Evolutionary conservation across 768 basidiomycete genomes (phyloP).

Genomic region (Lentinula guzmanii): DNA sequence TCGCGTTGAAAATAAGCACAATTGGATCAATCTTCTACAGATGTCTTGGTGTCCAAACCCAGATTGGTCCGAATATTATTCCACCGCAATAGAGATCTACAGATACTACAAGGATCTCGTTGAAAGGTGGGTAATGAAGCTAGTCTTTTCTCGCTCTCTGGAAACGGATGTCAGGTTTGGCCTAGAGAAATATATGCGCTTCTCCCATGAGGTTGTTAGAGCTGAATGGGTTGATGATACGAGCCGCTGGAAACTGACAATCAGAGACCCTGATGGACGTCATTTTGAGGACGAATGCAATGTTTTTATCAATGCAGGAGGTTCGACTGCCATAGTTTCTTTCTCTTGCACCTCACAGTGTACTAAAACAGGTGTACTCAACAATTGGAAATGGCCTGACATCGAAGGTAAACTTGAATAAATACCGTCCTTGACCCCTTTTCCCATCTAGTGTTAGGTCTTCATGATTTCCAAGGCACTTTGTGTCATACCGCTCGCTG

Average conservation of each 20-base stretch:
- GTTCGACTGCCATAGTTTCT: not conserved
- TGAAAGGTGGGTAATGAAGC: constrained; percentile 24
- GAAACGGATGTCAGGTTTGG: constrained; percentile 14
- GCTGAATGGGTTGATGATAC: constrained; percentile 32
- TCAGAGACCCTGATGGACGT: constrained; percentile 21
- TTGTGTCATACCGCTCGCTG: constrained; percentile 45
- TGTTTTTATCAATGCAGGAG: constrained; percentile 18
- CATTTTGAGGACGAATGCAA: constrained; percentile 17
- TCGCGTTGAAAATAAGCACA: not conserved
- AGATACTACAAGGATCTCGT: constrained; percentile 34
- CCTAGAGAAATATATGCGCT: constrained; percentile 33
- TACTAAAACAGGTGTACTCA: constrained; percentile 12
- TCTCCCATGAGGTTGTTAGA: constrained; percentile 34
- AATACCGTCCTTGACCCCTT: not conserved
- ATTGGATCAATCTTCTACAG: not conserved
- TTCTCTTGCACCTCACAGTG: not conserved
- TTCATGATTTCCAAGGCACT: constrained; percentile 40
- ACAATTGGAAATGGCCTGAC: constrained; percentile 45
- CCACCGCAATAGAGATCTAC: constrained; percentile 39
- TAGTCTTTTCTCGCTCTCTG: not conserved
- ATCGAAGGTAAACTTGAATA: constrained; percentile 23
- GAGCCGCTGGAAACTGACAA: constrained; percentile 35
- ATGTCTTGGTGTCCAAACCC: constrained; percentile 24
- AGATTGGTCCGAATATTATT: constrained; percentile 42
- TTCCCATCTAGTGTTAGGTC: constrained; percentile 12